phyloP scores from a whole-genome alignment of 2,329 filamentous ascomycete genomes.

The Fusarium abutilonis region DNA sequence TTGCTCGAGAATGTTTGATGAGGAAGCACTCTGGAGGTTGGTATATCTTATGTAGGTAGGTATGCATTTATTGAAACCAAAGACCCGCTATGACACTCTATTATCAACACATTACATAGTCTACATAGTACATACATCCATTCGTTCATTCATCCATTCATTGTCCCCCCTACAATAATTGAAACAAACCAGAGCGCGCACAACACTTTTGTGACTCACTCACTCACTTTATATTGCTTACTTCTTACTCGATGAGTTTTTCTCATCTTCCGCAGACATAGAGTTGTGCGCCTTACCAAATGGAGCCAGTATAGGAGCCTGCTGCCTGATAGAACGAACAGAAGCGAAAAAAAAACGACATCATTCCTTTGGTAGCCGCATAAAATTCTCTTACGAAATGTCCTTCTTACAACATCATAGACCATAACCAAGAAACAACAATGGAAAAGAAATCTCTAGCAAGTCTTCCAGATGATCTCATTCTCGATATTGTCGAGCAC shows the following conservation, averaged over 20 bases:
- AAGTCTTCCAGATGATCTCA: constrained; percentile 60
- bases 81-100: constrained; percentile 26
- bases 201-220: constrained; percentile 13
- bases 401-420: constrained; percentile 12
- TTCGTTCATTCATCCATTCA: no score
- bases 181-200: not conserved
- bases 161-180: no score
- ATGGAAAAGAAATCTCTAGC: constrained; percentile 50
- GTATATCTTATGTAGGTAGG: not conserved
- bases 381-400: constrained; percentile 21
- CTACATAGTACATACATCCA: no score
- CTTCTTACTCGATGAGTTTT: not conserved
- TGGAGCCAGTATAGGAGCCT: not conserved
- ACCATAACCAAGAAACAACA: constrained; percentile 15
- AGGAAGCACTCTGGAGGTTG: not conserved
- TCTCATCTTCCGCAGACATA: not conserved
- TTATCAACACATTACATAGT: not conserved
- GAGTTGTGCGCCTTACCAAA: not conserved
- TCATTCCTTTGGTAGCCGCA: not conserved
- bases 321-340: not conserved
- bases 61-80: constrained; percentile 12
- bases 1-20: not conserved
- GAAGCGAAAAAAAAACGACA: constrained; percentile 2
- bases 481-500: constrained; percentile 59
- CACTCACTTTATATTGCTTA: not conserved